Base-by-base conservation (phyloP, 1,139 yeast genomes). In the Yamadazyma diddensiae region DNA sequence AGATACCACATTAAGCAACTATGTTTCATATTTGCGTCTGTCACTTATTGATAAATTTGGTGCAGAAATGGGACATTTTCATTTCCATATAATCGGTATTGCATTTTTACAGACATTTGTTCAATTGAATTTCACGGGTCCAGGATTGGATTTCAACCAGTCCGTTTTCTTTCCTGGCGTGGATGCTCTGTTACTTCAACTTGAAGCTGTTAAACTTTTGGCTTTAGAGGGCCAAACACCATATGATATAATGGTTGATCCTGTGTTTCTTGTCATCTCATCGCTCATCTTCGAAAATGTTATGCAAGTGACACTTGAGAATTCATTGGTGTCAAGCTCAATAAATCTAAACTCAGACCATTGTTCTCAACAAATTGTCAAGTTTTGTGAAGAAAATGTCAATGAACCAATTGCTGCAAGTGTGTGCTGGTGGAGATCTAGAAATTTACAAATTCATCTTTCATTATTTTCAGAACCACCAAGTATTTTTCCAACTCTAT, bases 71-170 rank as follows among this genome's bases (percentile, higher is more conserved):
- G 47, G 48, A 2, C 31, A 31, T 3, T 21, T 58, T 8, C 62
- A 57, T 31, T 39, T 62, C 28, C 73, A 65, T 25, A 30, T 67
- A 1, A 33, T 65, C 24, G 85, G 83, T 4, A 63, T 82, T 34
- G 69, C 82, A 1, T 60, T 78, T 4, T 61, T 87, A 23, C 88
- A 87, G 49, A 54, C 75, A 2, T 90, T 83, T 50, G 61, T 84
- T 15, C 95, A 87, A 52, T 59, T 74, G 33, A 90, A 90, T 53
- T 85, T 72, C 52, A 86, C 96, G 0, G 97, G 97, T 3, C 97
- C 97, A 2, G 69, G 70, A 16, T 52, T 79, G 1, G 65, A 67
- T 1, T 50, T 63, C 23, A 50, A 65, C 2, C 49, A 54, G 3
- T 60, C 65, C 2, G 41, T 63, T 35, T 56, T 60, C 35, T 65